Conservation (phyloP, 2,329 filamentous ascomycete genomes). For the Hypoxylon sp. region DNA sequence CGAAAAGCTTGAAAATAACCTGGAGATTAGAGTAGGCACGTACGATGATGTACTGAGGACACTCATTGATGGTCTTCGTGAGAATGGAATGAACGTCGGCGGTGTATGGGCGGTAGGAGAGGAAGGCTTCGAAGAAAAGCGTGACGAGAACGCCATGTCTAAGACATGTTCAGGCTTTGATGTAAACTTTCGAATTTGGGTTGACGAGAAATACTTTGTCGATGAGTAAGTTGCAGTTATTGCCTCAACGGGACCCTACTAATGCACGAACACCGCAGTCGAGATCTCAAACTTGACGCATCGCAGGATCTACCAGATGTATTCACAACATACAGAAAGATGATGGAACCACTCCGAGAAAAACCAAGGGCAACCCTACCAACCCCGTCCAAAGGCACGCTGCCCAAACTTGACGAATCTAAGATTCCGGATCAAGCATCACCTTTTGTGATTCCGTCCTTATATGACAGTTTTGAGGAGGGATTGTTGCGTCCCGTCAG, state of each 20-base stretch:
- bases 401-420: slow-evolving; percentile 65
- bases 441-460: slow-evolving; percentile 73
- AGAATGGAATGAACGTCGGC: slow-evolving; percentile 61
- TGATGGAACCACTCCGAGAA: slow-evolving; percentile 75
- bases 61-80: slow-evolving; percentile 64
- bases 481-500: slow-evolving; percentile 69
- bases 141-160: slow-evolving; percentile 69
- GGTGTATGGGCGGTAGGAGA: slow-evolving; percentile 81
- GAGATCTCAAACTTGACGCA: slow-evolving; percentile 70
- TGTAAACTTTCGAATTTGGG: slow-evolving; percentile 73
- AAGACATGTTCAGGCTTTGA: slow-evolving; percentile 63
- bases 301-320: slow-evolving; percentile 75
- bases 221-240: slow-evolving; percentile 72
- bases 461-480: slow-evolving; percentile 63
- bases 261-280: slow-evolving; percentile 57
- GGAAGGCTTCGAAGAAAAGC: slow-evolving; percentile 75
- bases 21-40: slow-evolving; percentile 73
- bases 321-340: slow-evolving; percentile 80
- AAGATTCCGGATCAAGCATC: slow-evolving; percentile 67
- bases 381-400: slow-evolving; percentile 58
- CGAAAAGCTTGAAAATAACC: slow-evolving; percentile 67
- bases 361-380: slow-evolving; percentile 70
- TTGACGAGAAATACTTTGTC: slow-evolving; percentile 82
- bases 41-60: slow-evolving; percentile 68
- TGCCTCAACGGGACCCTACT: not conserved